Base-by-base conservation (phyloP, 2,329 filamentous ascomycete genomes). In the Ascomycota sp. region DNA sequence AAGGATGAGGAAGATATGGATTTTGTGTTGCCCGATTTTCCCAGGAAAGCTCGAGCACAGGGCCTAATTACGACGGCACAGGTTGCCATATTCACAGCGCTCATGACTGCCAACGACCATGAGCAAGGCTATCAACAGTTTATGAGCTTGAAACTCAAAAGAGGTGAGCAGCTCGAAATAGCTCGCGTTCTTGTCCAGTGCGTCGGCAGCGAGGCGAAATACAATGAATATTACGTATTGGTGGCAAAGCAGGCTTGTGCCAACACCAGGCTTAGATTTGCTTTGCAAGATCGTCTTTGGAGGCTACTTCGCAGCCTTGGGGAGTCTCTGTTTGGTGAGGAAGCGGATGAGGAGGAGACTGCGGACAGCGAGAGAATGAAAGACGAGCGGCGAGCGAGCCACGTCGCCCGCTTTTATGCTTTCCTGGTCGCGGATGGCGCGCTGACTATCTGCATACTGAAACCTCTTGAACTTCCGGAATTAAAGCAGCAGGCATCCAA, bases 151-250 rank as follows among this genome's bases (percentile, higher is more conserved):
- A 73, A 73, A 23, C 63, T 98, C 28, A 94, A 89, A 54, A 80
- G 75, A 40, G 69, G 80, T n/a, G 83, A 94, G 44, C 75, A 89
- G 39, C 66, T 75, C 19, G 86, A 95, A 47, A 78, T 95, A 21
- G 75, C 86, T 1, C 72, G 77, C 30, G 85, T 98, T 13, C 60
- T 98, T 20, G 65, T 94, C 7, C 83, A 89, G 40, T 94, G 85
- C 46, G 75, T 75, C 1, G 80, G 80, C 27, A 75, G 77, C 3
- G 89, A 95, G 53, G 62, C 75, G 33, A 61, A 63, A 1, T 92
- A 94, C 52, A 98, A 98, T 43, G 80, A 79, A 1, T 98, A 92
- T 55, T 98, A 98, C 47, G 80, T 80, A 0, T 59, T 93, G 1
- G 74, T 98, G 23, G 83, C 82, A 8, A 69, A 69, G 28, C 74